Conservation (phyloP, 192 early-diverging fungal genomes). For the Haplosporangium gracile region DNA sequence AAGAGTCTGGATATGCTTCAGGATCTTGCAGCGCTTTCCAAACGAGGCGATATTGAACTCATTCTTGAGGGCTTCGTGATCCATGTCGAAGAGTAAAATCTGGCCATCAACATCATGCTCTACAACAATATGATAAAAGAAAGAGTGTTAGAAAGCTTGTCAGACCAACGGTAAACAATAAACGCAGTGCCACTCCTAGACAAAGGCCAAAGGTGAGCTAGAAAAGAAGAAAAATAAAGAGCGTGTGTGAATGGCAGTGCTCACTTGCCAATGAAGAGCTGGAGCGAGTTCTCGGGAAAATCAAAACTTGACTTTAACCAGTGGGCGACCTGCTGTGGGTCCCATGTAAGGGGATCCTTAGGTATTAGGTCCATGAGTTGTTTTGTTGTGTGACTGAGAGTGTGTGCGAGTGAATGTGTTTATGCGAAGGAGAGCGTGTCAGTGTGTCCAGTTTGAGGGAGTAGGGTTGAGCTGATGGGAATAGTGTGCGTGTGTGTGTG, state of each 20-base stretch:
- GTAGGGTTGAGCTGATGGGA: too few relatives aligned
- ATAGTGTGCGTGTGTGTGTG: too few relatives aligned
- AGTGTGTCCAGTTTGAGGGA: neutral
- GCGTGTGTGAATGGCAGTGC: neutral
- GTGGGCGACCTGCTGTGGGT: neutral
- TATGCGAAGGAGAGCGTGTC: neutral
- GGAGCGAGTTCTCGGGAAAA: conserved; percentile 10
- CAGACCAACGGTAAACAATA: neutral
- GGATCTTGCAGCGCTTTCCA: conserved; percentile 48
- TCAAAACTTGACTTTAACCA: conserved; percentile 19
- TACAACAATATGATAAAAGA: neutral
- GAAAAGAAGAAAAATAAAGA: neutral
- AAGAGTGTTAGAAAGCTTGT: neutral
- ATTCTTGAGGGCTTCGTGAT: conserved; percentile 49
- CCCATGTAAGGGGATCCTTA: conserved; percentile 10
- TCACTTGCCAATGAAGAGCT: conserved; percentile 8
- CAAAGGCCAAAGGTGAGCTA: neutral
- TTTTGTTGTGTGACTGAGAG: neutral
- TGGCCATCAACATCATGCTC: conserved; percentile 62
- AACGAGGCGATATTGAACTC: conserved; percentile 56
- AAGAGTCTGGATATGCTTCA: conserved; percentile 11
- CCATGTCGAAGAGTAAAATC: conserved; percentile 45
- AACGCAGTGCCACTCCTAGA: neutral
- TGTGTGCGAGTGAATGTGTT: neutral
- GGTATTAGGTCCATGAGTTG: conserved; percentile 6